Conservation (phyloP, 2,329 filamentous ascomycete species). For the Colletotrichum tanaceti region DNA sequence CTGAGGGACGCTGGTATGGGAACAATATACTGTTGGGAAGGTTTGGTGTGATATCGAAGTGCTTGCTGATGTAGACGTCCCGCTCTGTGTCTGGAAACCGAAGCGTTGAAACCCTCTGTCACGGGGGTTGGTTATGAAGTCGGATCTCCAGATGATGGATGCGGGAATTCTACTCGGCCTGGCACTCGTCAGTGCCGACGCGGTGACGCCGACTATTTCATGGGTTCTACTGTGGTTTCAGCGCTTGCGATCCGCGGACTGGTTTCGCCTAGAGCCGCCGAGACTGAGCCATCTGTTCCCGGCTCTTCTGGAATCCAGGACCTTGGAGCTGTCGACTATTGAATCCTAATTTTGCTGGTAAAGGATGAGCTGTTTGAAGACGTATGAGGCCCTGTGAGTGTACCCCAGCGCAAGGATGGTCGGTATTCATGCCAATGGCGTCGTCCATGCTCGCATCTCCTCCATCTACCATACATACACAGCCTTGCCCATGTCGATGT, state of each 20-base stretch:
- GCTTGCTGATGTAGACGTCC: slow-evolving; percentile 2
- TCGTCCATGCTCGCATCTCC: too few relatives aligned
- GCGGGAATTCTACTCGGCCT: neutral
- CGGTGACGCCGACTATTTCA: neutral
- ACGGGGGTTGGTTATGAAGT: neutral
- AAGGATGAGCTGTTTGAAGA: neutral
- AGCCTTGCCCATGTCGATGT: too few relatives aligned
- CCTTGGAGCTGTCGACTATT: neutral
- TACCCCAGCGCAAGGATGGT: neutral
- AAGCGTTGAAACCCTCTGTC: neutral
- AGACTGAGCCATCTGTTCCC: slow-evolving; percentile 7
- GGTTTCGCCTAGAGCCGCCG: slow-evolving; percentile 22
- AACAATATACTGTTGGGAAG: slow-evolving; percentile 9
- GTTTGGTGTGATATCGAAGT: neutral
- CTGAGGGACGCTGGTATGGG: slow-evolving; percentile 13
- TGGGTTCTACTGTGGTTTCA: neutral
- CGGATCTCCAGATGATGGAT: neutral
- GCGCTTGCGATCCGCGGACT: slow-evolving; percentile 18
- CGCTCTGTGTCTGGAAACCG: neutral
- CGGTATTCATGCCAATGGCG: too few relatives aligned
- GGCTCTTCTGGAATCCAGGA: neutral
- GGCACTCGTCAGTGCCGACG: slow-evolving; percentile 4
- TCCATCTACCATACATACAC: too few relatives aligned
- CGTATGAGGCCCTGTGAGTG: slow-evolving; percentile 5
- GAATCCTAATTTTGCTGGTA: neutral